phyloP scores from a whole-genome alignment of 2,329 filamentous ascomycete genomes.

The Alternaria sp. region DNA sequence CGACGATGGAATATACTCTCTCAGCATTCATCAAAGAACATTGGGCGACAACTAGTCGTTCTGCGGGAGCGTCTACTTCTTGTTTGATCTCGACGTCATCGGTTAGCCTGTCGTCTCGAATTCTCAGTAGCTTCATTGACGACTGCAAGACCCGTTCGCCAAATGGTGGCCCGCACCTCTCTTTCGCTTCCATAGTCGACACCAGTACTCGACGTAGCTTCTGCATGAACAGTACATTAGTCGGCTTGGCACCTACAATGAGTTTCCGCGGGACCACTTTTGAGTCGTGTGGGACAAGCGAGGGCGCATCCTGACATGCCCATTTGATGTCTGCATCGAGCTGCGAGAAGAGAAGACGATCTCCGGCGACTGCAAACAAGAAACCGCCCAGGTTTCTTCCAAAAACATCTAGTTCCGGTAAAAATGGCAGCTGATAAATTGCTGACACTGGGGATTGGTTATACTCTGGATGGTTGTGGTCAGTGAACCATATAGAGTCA shows the following conservation, averaged over 20 bases:
- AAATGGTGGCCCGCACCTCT: constrained; percentile 39
- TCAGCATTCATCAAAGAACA: constrained; percentile 66
- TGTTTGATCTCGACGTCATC: constrained; percentile 35
- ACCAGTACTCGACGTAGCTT: constrained; percentile 59
- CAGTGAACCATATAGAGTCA: constrained; percentile 52
- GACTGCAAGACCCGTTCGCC: constrained; percentile 51
- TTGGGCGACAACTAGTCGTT: constrained; percentile 59
- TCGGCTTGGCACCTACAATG: constrained; percentile 38
- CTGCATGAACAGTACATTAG: constrained; percentile 56
- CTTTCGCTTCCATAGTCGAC: constrained; percentile 53
- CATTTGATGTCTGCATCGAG: constrained; percentile 52
- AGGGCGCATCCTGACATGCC: constrained; percentile 9
- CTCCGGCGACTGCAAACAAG: constrained; percentile 59
- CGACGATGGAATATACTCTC: constrained; percentile 66
- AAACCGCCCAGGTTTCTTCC: constrained; percentile 54
- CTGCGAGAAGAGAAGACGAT: constrained; percentile 59
- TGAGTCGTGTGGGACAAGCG: constrained; percentile 9
- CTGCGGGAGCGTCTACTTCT: constrained; percentile 41
- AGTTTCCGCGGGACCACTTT: constrained; percentile 42
- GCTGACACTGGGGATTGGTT: constrained; percentile 45
- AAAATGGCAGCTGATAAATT: constrained; percentile 41
- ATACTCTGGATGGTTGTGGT: constrained; percentile 38
- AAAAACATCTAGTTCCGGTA: constrained; percentile 41
- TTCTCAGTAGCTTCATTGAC: constrained; percentile 40
- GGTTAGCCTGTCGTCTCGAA: constrained; percentile 30